Evolutionary conservation across 78 protist genomes (phyloP), one percentile per base, ranked within the genome.

Genomic region (Planoprotostelium fungivorum): DNA sequence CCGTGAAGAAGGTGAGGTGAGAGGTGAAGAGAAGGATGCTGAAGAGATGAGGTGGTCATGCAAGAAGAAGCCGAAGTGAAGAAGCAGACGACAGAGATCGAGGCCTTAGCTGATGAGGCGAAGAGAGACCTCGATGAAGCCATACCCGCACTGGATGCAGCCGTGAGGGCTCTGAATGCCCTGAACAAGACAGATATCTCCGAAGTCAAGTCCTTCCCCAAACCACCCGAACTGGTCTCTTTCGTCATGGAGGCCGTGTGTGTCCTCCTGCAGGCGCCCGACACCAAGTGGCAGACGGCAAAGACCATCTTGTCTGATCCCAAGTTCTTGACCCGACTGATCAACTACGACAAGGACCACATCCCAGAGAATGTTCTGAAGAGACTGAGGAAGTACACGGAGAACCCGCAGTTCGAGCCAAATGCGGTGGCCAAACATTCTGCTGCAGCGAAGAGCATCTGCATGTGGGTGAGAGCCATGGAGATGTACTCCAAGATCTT

Each of bases 381-480:
- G 63, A 29, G 31, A 35, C n/a, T 96, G 29, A 86, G 9, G 25
- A 95, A 93, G 90, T 38, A 87, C 89, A 0, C 38, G 35, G 85
- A 63, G 25, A 16, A 31, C 38, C 89, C 88, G 0, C 63, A 90
- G 35, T 95, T 94, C 88, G 37, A 85, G 63, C 94, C 93, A 10
- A 92, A 90, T 0, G 83, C 0, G 10, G 91, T 95, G 16, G 73
- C 63, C 88, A 51, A 51, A 16, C 92, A 92, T 36, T 96, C 98
- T 5, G 1, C 0, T 0, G 96, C 97, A 0, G 89, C 93, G 23
- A 0, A 0, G 37, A 38, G 87, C 25, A 90, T 96, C 36, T 92
- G 96, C 84, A 37, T 31, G 89, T 96, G 98, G 98, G 95, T 92
- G 38, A 29, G 86, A 29, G 95, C 96, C n/a, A 92, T 95, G 91